phyloP scores from a whole-genome alignment of 2,329 filamentous ascomycete species.

The Trichoderma lentiforme region DNA sequence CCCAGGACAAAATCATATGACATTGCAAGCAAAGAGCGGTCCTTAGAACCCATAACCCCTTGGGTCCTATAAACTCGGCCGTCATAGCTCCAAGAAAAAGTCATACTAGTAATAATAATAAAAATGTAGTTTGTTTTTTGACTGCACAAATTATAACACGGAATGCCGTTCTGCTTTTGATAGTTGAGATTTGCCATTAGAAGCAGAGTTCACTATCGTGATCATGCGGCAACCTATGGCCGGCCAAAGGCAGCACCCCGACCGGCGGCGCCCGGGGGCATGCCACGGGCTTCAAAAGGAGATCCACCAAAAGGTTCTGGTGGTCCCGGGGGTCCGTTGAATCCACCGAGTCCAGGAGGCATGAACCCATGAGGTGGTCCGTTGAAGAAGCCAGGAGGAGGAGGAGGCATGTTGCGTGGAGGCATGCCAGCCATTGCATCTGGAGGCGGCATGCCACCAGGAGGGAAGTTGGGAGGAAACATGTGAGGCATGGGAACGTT shows the following conservation, averaged over 20 bases:
- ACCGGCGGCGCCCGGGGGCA: slow-evolving; percentile 48
- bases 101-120: background rate
- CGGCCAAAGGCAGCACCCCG: slow-evolving; percentile 35
- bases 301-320: slow-evolving; percentile 47
- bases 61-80: background rate
- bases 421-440: slow-evolving; percentile 49
- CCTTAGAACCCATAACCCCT: background rate
- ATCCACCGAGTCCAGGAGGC: slow-evolving; percentile 54
- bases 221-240: slow-evolving; percentile 22
- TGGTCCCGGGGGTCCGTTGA: slow-evolving; percentile 49
- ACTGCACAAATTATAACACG: slow-evolving; percentile 9
- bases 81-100: background rate
- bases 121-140: background rate
- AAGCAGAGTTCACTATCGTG: background rate
- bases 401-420: slow-evolving; percentile 52
- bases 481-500: slow-evolving; percentile 54
- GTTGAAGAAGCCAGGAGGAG: slow-evolving; percentile 57
- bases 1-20: slow-evolving; percentile 4
- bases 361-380: slow-evolving; percentile 52
- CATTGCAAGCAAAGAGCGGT: background rate
- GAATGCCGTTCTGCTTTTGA: background rate
- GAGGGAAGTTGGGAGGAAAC: slow-evolving; percentile 61
- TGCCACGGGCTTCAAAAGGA: slow-evolving; percentile 54
- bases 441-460: slow-evolving; percentile 45
- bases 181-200: background rate